A percentile compares a stretch with the other conserved stretches of the same genome.
phyloP scores from a whole-genome alignment of 805 yeast species.

The Zygoascus ofunaensis region DNA sequence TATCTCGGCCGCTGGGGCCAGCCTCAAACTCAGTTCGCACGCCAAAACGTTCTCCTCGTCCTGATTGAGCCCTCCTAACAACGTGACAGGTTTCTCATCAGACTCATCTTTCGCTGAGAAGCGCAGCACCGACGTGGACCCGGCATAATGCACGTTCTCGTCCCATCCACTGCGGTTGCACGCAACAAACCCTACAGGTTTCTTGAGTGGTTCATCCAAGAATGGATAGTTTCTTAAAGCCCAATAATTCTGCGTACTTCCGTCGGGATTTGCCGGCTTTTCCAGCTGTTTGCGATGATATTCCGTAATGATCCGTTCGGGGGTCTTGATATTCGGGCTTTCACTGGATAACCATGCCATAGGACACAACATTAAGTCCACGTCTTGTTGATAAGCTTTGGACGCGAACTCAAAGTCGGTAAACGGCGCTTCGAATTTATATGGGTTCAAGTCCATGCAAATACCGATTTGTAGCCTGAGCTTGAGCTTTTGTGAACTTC shows the following conservation, averaged over 20 bases:
- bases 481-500: background rate
- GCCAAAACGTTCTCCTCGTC: constrained; percentile 15
- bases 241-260: constrained; percentile 62
- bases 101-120: constrained; percentile 27
- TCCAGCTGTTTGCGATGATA: constrained; percentile 12
- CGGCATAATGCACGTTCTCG: constrained; percentile 31
- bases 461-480: constrained; percentile 61
- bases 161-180: constrained; percentile 80
- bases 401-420: constrained; percentile 60
- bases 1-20: constrained; percentile 14
- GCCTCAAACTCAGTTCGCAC: too few relatives aligned
- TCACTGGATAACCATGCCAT: constrained; percentile 68
- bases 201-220: constrained; percentile 28
- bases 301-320: constrained; percentile 7
- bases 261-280: constrained; percentile 31
- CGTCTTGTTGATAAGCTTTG: constrained; percentile 39
- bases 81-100: constrained; percentile 20
- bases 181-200: constrained; percentile 35
- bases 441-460: constrained; percentile 91
- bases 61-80: constrained; percentile 14
- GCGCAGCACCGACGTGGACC: constrained; percentile 35
- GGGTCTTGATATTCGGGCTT: constrained; percentile 9
- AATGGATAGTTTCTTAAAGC: constrained; percentile 59
- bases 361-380: constrained; percentile 59
- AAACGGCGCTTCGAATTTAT: constrained; percentile 74